Evolutionary conservation across 179 eudicot species (phyloP).

Genomic region (Patellifolia procumbens): DNA sequence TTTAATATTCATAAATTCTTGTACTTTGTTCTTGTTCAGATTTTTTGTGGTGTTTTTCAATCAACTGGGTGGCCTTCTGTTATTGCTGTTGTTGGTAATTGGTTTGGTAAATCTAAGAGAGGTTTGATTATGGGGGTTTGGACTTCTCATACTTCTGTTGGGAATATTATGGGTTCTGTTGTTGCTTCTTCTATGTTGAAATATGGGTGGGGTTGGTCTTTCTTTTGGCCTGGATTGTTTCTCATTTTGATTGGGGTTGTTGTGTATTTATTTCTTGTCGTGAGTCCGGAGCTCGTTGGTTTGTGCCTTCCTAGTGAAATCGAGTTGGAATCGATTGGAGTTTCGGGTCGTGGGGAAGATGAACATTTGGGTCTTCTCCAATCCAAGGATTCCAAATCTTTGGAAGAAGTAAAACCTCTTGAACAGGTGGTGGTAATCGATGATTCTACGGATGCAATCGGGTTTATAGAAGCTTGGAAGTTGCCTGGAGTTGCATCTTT

Average conservation of each 20-base stretch:
- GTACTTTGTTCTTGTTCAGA: conserved; percentile 60
- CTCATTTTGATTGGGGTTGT: conserved; percentile 50
- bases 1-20: conserved; percentile 53
- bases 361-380: conserved; percentile 43
- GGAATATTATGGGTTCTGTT: conserved; percentile 82
- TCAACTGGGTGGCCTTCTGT: conserved; percentile 98
- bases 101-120: conserved; percentile 83
- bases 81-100: conserved; percentile 81
- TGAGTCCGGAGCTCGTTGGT: conserved; percentile 62
- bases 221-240: conserved; percentile 73
- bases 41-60: conserved; percentile 78
- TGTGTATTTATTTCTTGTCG: conserved; percentile 70
- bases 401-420: conserved; percentile 16
- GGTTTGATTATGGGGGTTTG: conserved; percentile 94
- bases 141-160: conserved; percentile 89
- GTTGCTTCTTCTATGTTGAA: conserved; percentile 70
- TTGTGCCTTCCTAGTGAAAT: conserved; percentile 45
- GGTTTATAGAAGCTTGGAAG: conserved; percentile 88
- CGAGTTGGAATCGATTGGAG: conserved; percentile 48
- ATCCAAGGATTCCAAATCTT: conserved; percentile 23
- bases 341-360: conserved; percentile 38
- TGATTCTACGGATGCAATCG: conserved; percentile 58
- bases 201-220: conserved; percentile 98
- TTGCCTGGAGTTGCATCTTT: conserved; percentile 82
- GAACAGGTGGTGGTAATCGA: conserved; percentile 13